Conservation (phyloP, 2,329 filamentous ascomycete species). For the Fusarium agapanthi region DNA sequence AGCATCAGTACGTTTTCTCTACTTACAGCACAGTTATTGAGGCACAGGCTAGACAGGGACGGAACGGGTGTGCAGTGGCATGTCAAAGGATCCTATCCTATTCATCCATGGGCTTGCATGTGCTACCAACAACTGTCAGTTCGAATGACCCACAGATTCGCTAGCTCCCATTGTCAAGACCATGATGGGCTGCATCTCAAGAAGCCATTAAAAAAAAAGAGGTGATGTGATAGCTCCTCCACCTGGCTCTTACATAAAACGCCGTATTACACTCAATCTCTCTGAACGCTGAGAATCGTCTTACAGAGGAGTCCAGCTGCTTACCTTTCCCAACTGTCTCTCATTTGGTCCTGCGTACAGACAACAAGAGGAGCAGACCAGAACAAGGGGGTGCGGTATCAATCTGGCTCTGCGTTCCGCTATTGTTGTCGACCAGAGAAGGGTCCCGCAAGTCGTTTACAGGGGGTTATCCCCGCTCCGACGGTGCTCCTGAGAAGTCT, state of each 20-base stretch:
- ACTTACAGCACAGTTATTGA: not conserved
- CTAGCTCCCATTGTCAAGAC: slow-evolving; percentile 7
- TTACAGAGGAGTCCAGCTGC: slow-evolving; percentile 3
- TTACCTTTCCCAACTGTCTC: slow-evolving; percentile 8
- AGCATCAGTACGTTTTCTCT: slow-evolving; percentile 22
- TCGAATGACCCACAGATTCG: slow-evolving; percentile 9
- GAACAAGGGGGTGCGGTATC: slow-evolving; percentile 14
- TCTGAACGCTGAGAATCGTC: not conserved
- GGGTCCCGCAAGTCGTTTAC: not conserved
- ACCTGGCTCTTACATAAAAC: slow-evolving; percentile 21
- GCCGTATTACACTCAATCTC: slow-evolving; percentile 18
- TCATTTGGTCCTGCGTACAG: not conserved
- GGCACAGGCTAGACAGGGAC: slow-evolving; percentile 15
- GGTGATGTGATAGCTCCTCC: slow-evolving; percentile 1
- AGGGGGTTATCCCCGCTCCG: slow-evolving; percentile 17
- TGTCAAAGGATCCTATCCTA: slow-evolving; percentile 17
- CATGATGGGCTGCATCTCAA: slow-evolving; percentile 2
- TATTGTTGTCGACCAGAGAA: not conserved
- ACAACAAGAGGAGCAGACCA: not conserved
- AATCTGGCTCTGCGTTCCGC: slow-evolving; percentile 15
- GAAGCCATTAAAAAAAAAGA: not conserved
- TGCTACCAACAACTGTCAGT: slow-evolving; percentile 26
- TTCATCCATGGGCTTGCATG: slow-evolving; percentile 8
- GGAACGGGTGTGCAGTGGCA: slow-evolving; percentile 12
- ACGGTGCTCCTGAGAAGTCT: slow-evolving; percentile 5